Base-by-base conservation (phyloP, 2,329 filamentous ascomycete species). In the Chaetomiaceae sp. region DNA sequence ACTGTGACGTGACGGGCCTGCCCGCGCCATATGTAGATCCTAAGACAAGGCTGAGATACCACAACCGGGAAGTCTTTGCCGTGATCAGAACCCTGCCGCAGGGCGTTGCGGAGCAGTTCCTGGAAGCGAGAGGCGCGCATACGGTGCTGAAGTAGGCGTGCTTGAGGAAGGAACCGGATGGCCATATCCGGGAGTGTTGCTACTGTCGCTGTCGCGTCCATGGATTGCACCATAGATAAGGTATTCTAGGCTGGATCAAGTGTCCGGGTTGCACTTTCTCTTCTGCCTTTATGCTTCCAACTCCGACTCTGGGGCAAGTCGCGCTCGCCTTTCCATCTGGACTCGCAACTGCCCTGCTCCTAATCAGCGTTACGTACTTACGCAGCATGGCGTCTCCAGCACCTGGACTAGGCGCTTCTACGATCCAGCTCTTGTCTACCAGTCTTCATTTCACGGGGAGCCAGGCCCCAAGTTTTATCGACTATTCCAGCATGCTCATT, bases 1-100 rank as follows among this genome's bases (percentile, higher is more conserved):
- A 97, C 71, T 99, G 94, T 75, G 95, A 99, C 70, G 81, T 99
- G 63, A 99, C 94, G 1, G 95, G 94, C 1, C 73, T 99, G 59
- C 83, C 89, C n/a, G 89, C 90, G 27, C 86, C 87, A 5, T 99
- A 99, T 68, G 83, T 89, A 29, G 94, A 99, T 67, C 95, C 94
- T 2, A 99, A 99, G 79, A 95, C 91, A 34, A 81, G 92, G 59
- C 72, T 99, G 70, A 79, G 92, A 57, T 99, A 99, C 71, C 89
- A 96, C 70, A 86, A 99, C 69, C 87, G 82, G 69, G 94, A 99
- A 74, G 82, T 97, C 5, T 99, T 96, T 74, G 82, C 80, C 3
- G 81, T 90, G 36, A 86, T 99, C 54, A 83, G 90, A 64, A 82
- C 79, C 2, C 71, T 99, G 63, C 86, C 87, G 5, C 91, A 94